Evolutionary conservation across 305 asterid species (phyloP).

Genomic region (Fraxinus angustifolia): DNA sequence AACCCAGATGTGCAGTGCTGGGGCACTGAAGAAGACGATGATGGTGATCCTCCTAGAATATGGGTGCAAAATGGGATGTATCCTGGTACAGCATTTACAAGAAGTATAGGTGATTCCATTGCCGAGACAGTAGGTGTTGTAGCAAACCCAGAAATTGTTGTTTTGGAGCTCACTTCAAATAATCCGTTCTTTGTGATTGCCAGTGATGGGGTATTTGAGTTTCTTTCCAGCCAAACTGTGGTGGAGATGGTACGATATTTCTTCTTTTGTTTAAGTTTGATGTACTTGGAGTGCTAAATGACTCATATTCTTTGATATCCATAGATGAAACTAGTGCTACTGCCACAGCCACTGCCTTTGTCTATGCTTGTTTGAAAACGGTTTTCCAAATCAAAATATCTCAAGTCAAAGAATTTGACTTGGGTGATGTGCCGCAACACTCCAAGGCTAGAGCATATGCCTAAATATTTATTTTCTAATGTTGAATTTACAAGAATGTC

Average conservation of each 20-base stretch:
- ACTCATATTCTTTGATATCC: background rate
- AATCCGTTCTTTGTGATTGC: slow-evolving; percentile 90
- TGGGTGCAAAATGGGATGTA: slow-evolving; percentile 99
- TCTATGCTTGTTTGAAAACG: background rate
- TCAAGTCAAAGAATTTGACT: background rate
- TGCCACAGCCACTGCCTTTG: background rate
- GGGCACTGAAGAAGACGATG: slow-evolving; percentile 96
- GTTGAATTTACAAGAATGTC: background rate
- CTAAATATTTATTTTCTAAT: background rate
- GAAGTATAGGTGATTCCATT: slow-evolving; percentile 93
- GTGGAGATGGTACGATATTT: slow-evolving; percentile 76
- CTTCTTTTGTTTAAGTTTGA: slow-evolving; percentile 5
- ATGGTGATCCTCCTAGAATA: slow-evolving; percentile 96
- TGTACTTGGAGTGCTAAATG: slow-evolving; percentile 15
- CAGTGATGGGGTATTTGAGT: slow-evolving; percentile 95
- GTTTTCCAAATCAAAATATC: background rate
- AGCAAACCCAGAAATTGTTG: slow-evolving; percentile 86
- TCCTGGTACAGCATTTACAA: slow-evolving; percentile 97
- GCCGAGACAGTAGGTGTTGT: slow-evolving; percentile 95
- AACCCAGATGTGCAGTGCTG: slow-evolving; percentile 79
- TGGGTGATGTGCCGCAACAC: background rate
- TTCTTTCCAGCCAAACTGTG: slow-evolving; percentile 89
- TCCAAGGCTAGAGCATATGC: background rate
- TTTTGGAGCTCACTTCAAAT: slow-evolving; percentile 67
- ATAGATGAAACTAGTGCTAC: background rate